Evolutionary conservation across 2,329 filamentous ascomycete genomes (phyloP), one percentile per base, ranked within the genome.

Genomic region (Immersiporthe knoxdaviesiana): DNA sequence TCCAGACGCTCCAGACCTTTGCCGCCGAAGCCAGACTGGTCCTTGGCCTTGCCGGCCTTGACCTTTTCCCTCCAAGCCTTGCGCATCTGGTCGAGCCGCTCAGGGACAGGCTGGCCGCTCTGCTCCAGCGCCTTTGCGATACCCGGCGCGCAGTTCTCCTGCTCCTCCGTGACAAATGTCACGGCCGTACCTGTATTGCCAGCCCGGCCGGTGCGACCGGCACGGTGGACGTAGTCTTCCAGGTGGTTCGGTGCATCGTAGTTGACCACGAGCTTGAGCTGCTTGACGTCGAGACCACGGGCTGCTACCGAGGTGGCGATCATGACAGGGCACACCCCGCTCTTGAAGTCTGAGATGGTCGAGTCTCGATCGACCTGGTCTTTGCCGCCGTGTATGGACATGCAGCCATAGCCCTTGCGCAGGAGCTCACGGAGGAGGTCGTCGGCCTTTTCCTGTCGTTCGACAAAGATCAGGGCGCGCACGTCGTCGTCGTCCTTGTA

Each of bases 251-350:
- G 95, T 0, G 91, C 92, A 77, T 97, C 94, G 77, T 93, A 97
- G 80, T 98, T 98, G 81, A 99, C 90, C 66, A 99, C 96, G 41
- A 98, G 86, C 79, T 97, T 97, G 44, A 99, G 85, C 78, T 97
- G 93, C 81, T 97, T 97, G 59, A 99, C 95, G 78, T 99, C 96
- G 54, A 99, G 84, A 71, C 96, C 96, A 79, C 96, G 92, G 64
- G 96, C 96, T 52, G 96, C 96, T 69, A 99, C 93, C 14, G 95
- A 97, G 0, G 96, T 99, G 14, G 96, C 96, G 76, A 98, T 91
- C 77, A 99, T 84, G 68, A 99, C 91, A 0, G 94, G 94, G 62
- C 97, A 88, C 58, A 95, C 88, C 68, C 96, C 96, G 74, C 90
- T 92, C 81, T 97, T 98, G 85, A 97, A 97, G 77, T 97, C 94